These are phyloP conservation scores for Aspergillus bridgeri DNA, from an alignment of 495 filamentous ascomycete species.

Conservation along the genomic window DNA sequence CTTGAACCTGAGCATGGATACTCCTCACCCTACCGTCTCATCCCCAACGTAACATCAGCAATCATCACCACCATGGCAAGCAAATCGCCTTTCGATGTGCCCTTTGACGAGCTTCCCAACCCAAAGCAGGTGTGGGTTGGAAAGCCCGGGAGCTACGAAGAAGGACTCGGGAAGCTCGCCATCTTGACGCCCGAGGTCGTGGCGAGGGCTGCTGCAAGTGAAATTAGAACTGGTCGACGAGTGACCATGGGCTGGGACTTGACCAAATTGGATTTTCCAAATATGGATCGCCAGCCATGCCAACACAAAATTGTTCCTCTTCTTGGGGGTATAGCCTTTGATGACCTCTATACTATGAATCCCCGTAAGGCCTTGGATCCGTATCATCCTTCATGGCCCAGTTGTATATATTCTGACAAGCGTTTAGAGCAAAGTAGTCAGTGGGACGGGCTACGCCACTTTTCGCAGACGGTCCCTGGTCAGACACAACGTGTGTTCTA, in stretches of 20 bases:
- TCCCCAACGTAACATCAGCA: not conserved
- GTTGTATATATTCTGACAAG: not conserved
- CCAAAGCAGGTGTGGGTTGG: slow-evolving; percentile 43
- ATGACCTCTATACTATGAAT: slow-evolving; percentile 65
- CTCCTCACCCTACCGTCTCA: not conserved
- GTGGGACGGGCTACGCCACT: slow-evolving; percentile 69
- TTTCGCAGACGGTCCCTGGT: slow-evolving; percentile 30
- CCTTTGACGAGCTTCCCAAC: slow-evolving; percentile 42
- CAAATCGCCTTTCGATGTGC: slow-evolving; percentile 25
- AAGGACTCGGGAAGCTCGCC: slow-evolving; percentile 42
- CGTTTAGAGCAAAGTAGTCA: slow-evolving; percentile 57
- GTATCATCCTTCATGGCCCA: not conserved
- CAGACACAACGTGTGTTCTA: slow-evolving; percentile 45
- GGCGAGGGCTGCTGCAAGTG: slow-evolving; percentile 29
- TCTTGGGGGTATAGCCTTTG: slow-evolving; percentile 46
- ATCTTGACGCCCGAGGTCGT: slow-evolving; percentile 43
- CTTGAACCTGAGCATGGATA: not conserved
- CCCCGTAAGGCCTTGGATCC: slow-evolving; percentile 41
- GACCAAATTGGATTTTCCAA: slow-evolving; percentile 43
- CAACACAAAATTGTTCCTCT: slow-evolving; percentile 41
- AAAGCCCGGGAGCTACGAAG: slow-evolving; percentile 37
- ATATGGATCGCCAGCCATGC: slow-evolving; percentile 39
- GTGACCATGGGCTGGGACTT: slow-evolving; percentile 44
- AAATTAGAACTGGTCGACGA: slow-evolving; percentile 38
- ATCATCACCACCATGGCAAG: slow-evolving; percentile 10